A percentile compares a stretch with the other conserved stretches of the same genome.
These are phyloP conservation scores for Russula olivacea DNA, from an alignment of 768 basidiomycete species.

Conservation along the genomic window DNA sequence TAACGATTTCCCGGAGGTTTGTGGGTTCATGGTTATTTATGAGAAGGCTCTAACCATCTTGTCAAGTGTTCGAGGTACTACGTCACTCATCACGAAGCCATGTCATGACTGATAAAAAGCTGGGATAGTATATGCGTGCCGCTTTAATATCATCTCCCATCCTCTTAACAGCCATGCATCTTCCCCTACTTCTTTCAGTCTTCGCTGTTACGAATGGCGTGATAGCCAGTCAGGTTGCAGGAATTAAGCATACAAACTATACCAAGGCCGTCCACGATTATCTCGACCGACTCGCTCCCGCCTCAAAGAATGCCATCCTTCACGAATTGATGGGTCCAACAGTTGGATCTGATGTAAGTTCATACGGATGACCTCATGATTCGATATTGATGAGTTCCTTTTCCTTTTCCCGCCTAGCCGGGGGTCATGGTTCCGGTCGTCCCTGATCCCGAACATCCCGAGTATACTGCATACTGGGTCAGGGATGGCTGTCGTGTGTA, in stretches of 20 bases:
- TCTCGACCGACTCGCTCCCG: background rate
- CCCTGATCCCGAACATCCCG: background rate
- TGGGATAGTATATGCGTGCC: background rate
- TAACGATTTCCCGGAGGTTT: background rate
- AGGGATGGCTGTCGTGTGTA: constrained; percentile 17
- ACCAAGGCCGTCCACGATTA: background rate
- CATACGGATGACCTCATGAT: background rate
- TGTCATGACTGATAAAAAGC: background rate
- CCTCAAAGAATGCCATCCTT: background rate
- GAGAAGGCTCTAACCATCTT: too few species aligned
- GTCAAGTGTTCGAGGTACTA: background rate
- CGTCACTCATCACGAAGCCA: background rate
- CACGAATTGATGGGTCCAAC: constrained; percentile 8
- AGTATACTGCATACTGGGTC: constrained; percentile 2
- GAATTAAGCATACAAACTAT: background rate
- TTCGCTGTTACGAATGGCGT: background rate
- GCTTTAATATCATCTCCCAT: background rate
- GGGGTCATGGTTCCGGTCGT: constrained; percentile 10
- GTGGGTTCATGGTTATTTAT: too few species aligned
- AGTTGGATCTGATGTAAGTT: constrained; percentile 8
- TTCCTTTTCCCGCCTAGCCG: background rate
- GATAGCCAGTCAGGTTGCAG: background rate
- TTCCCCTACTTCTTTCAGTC: background rate
- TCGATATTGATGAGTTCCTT: background rate
- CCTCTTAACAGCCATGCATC: background rate